Evolutionary conservation across 495 filamentous ascomycete genomes (phyloP), one percentile per base, ranked within the genome.

Genomic region (Xeromyces bisporus): DNA sequence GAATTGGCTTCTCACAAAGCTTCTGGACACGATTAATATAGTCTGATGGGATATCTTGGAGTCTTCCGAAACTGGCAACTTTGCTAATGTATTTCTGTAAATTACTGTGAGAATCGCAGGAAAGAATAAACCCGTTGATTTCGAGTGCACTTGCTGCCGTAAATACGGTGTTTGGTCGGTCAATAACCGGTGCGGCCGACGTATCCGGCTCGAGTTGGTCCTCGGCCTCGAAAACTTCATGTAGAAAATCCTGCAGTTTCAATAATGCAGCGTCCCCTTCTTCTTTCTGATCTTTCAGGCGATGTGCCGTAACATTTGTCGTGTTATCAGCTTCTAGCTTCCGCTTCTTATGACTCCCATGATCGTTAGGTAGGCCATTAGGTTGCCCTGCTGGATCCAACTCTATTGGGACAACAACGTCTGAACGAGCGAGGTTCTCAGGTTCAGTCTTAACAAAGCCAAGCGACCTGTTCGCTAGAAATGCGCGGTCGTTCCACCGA

Each of bases 141-240:
- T 70, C 68, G 29, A 56, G 33, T 27, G 49, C 47, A 10, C 51
- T 46, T 9, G 51, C 36, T 7, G 39, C 44, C 14, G 50, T 46
- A 36, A 77, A 75, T 8, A 61, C 41, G 4, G 56, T 41, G 8
- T 48, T 55, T 20, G 55, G 30, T 18, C 33, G 45, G 31, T 60
- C 53, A 2, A 45, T 17, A 13, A 50, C 36, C 6, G 56, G 51
- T 25, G 44, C 43, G 18, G 44, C 44, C 8, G 48, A 56, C 27
- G 39, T 59, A 34, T 66, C 69, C 21, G 55, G 50, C 43, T 71
- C 66, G 34, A 66, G 53, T 23, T 73, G 63, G 40, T 85, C 74
- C 45, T 93, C 82, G 1, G 80, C 75, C 37, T 80, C 70, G 44
- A 91, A 87, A 13, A 87, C 67, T 14, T 79, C 68, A 31, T 75